A percentile compares a stretch with the other conserved stretches of the same genome.
Conservation (phyloP, 768 basidiomycete genomes). For the Kwoniella mangroviensis region DNA sequence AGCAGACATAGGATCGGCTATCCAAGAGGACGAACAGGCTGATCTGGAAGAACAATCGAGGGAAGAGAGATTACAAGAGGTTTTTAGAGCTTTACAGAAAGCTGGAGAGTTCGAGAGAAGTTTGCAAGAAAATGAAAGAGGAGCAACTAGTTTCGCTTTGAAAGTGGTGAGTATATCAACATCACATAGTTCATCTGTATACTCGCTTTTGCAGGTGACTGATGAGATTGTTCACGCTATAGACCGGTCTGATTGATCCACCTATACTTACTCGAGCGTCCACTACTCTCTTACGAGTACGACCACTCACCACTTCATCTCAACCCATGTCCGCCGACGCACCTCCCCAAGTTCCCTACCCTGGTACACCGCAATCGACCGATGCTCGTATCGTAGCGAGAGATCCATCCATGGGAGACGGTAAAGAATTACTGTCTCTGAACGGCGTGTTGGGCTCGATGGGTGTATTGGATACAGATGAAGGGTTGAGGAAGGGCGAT, state of each 20-base stretch:
- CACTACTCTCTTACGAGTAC: constrained; percentile 53
- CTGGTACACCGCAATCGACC: constrained; percentile 33
- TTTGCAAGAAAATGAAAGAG: constrained; percentile 64
- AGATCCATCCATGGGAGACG: constrained; percentile 45
- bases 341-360: constrained; percentile 54
- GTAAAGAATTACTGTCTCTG: constrained; percentile 33
- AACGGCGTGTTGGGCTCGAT: constrained; percentile 39
- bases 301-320: constrained; percentile 42
- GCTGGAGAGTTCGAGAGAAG: constrained; percentile 78
- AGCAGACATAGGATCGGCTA: constrained; percentile 74
- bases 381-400: constrained; percentile 66
- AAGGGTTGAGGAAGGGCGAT: constrained; percentile 65
- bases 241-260: constrained; percentile 56
- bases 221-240: background rate
- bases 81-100: constrained; percentile 74
- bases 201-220: background rate
- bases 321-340: constrained; percentile 40
- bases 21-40: constrained; percentile 28
- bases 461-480: constrained; percentile 48
- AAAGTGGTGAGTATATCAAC: constrained; percentile 67
- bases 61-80: constrained; percentile 76
- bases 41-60: constrained; percentile 56
- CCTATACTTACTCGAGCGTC: constrained; percentile 55
- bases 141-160: constrained; percentile 64
- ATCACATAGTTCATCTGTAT: background rate